A percentile compares a stretch with the other conserved stretches of the same genome.
These are phyloP conservation scores for Ascochyta rabiei DNA, from an alignment of 2,329 filamentous ascomycete species.

Conservation along the genomic window DNA sequence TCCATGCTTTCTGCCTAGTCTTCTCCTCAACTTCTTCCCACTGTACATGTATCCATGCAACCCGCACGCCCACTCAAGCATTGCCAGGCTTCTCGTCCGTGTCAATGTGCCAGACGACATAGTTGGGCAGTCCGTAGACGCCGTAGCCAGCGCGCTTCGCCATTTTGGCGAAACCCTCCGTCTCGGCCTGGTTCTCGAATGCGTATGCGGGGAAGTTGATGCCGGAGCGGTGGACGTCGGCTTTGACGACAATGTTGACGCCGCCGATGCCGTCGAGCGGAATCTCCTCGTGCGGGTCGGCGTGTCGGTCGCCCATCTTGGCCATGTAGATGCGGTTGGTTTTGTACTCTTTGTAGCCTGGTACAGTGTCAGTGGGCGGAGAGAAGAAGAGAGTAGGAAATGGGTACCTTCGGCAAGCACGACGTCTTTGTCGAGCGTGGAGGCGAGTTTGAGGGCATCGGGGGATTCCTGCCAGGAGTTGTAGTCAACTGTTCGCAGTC, in stretches of 20 bases:
- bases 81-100: constrained; percentile 95
- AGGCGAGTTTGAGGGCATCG: constrained; percentile 76
- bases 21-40: background rate
- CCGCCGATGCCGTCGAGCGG: constrained; percentile 94
- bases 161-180: constrained; percentile 98
- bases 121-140: constrained; percentile 92
- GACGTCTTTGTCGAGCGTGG: constrained; percentile 75
- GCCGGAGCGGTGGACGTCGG: constrained; percentile 93
- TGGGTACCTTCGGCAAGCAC: constrained; percentile 81
- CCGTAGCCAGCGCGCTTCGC: constrained; percentile 93
- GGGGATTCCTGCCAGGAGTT: constrained; percentile 98
- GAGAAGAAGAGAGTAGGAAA: background rate
- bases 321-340: constrained; percentile 92
- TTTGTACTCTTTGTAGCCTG: constrained; percentile 90
- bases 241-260: constrained; percentile 97
- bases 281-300: constrained; percentile 90
- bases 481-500: constrained; percentile 76
- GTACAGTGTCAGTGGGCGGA: background rate
- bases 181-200: constrained; percentile 99
- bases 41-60: background rate
- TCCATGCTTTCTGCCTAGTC: background rate
- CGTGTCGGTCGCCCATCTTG: constrained; percentile 86
- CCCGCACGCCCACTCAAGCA: constrained; percentile 32
- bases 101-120: constrained; percentile 98
- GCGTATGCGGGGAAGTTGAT: constrained; percentile 98